Base-by-base conservation (phyloP, 2,329 filamentous ascomycete genomes). In the Penicillium sp. region DNA sequence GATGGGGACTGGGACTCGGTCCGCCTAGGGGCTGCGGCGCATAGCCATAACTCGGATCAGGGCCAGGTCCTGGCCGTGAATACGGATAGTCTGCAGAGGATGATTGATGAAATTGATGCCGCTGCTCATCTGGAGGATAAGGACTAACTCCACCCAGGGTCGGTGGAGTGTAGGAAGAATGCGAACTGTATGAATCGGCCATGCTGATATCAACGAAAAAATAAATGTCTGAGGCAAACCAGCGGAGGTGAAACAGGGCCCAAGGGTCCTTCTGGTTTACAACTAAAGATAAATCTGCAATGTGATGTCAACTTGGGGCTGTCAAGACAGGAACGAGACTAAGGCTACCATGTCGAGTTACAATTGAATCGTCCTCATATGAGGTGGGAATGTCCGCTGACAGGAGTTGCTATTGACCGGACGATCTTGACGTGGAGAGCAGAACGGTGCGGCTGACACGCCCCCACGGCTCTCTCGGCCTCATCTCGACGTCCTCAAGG, bases 111-210 rank as follows among this genome's bases (percentile, higher is more conserved):
- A 61, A 54, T 9, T 55, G 50, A 46, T 57, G 50, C 28, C 60
- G 56, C 24, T 55, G 55, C 12, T 64, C 18, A 18, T 18, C 59
- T 5, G 58, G 56, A 26, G 61, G 57, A 42, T 63, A 62, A 50
- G 57, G 60, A 36, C 49, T 38, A 33, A 55, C 50, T 12, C 50
- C 56, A 39, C 54, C 55, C 7, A 57, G 58, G 9, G 55, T 60
- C 39, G 64, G 52, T 45, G 63, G 48, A 47, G 59, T 44, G 47
- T 62, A 60, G 45, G 55, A 50, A 38, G 54, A 46, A 33, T 70
- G 62, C 37, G 73, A 67, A 53, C 76, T 70, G 68, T 79, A 78
- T 34, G 74, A 74, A 49, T 75, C 75, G 12, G 76, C 78, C 77
- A 79, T 80, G 48, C 34, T 43, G n/a, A n/a, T 25, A n/a, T 13